Base-by-base conservation (phyloP, 2,329 filamentous ascomycete species). In the Tolypocladium tropicale region DNA sequence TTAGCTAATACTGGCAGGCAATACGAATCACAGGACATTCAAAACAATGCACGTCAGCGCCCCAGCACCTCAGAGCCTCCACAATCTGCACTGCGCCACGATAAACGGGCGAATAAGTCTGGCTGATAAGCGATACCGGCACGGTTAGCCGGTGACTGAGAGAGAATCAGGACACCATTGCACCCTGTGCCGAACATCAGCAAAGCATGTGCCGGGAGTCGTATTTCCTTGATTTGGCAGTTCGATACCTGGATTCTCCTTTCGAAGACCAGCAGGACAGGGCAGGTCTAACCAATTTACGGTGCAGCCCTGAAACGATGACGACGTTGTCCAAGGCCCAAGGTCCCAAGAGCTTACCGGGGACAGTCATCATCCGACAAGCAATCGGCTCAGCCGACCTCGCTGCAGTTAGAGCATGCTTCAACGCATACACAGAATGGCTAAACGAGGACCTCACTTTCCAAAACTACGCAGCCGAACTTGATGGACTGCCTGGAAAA, bases 401-500 rank as follows among this genome's bases (percentile, higher is more conserved):
- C 3, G 55, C 59, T 4, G 57, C 59, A 3, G 53, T 62, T 0
- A 54, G 54, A 2, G 52, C 54, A 4, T 67, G 66, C 56, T 67
- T 68, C 53, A 52, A 56, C 7, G 59, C 60, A 2, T 67, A 67
- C 25, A 61, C 61, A 0, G 53, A 62, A 30, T 67, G 66, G 64
- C 60, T 67, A 2, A 56, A 62, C 55, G 55, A 63, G 36, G 65
- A 68, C 41, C 54, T 67, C 6, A 57, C 62, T 2, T 65, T 67
- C n/a, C 65, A 68, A 53, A 56, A 65, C 54, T 67, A 63, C 23
- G 56, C 54, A 1, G 54, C 56, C 7, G 66, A 68, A 39, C 36
- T 65, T 2, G 57, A 57, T n/a, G 50, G 54, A 1, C 53, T 66
- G 4, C 65, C 66, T 5, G 64, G 66, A 11, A 64, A 64, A 58